Evolutionary conservation across 2,329 filamentous ascomycete species (phyloP), one percentile per base, ranked within the genome.

Genomic region (Epichloe brachyelytri): DNA sequence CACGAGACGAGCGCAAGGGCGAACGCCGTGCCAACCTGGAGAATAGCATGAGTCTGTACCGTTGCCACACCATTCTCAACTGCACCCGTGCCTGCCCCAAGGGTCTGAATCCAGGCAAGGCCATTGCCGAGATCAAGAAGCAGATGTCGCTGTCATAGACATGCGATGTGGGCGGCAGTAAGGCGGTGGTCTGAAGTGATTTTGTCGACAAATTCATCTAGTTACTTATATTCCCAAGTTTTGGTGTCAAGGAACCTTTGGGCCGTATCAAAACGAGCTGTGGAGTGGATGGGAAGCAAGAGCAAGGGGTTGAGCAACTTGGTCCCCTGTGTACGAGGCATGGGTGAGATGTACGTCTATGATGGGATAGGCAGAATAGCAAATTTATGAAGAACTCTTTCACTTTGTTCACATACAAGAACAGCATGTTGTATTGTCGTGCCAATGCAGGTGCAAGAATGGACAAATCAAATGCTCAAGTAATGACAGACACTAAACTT

Each of bases 81-180:
- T 98, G 91, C 82, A 91, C 90, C 59, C 79, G 88, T 70, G 95
- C 91, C 51, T 98, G 93, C 72, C 93, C 93, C 66, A 98, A 98
- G 87, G 93, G 93, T 44, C 73, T 98, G 62, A 98, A 98, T 77
- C 93, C 93, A 19, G 93, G 88, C 58, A 78, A 88, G 67, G 93
- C 93, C 17, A 95, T 98, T 73, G 90, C 90, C 49, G 86, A 96
- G 78, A 95, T 96, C 71, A 97, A 97, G 86, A 96, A 96, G 86
- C 80, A 84, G 74, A 85, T 97, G 86, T 82, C 90, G 52, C 71
- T 79, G 38, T 49, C 51, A 15, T 52, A 46, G 45, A 30, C 6
- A 5, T 26, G 8, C 6, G 30, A 17, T 17, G 20, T n/a, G 17
- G 19, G 30, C 11, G 17, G 47, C 26, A 17, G 20, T 26, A 34